A percentile compares a stretch with the other conserved stretches of the same genome.
phyloP scores from a whole-genome alignment of 768 basidiomycete species.

The Dioszegia hungarica region DNA sequence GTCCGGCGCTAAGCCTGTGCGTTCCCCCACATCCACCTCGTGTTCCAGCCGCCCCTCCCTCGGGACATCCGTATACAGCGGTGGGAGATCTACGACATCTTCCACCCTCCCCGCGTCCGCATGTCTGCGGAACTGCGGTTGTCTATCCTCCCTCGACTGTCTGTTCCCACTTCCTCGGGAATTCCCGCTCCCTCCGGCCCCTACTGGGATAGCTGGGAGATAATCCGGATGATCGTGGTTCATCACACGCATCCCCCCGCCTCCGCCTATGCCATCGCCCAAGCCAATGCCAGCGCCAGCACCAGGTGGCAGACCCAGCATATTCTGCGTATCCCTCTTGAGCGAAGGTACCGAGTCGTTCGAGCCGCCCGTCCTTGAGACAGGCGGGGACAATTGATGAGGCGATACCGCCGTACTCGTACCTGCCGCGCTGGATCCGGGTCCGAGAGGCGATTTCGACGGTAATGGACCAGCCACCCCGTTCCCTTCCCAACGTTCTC shows the following conservation, averaged over 20 bases:
- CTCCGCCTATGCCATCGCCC: background rate
- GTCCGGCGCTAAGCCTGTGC: no score
- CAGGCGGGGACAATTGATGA: no score
- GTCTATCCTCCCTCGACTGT: background rate
- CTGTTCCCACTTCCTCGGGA: no score
- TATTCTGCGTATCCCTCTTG: slow-evolving; percentile 13
- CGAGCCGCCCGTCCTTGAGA: no score
- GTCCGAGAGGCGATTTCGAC: slow-evolving; percentile 4
- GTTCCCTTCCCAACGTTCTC: slow-evolving; percentile 1
- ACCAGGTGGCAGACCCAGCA: slow-evolving; percentile 19
- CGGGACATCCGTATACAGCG: slow-evolving; percentile 40
- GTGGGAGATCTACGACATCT: slow-evolving; percentile 40
- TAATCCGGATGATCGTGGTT: background rate
- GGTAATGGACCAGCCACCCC: slow-evolving; percentile 26
- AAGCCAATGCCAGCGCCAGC: background rate
- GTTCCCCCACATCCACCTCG: background rate
- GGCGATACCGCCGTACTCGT: no score
- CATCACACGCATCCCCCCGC: background rate
- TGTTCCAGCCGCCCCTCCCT: slow-evolving; percentile 10
- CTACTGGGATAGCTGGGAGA: no score
- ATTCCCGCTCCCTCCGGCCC: no score
- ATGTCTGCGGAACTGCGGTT: slow-evolving; percentile 28
- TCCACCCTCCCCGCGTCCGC: slow-evolving; percentile 21
- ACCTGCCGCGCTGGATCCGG: background rate
- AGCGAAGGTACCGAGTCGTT: no score